These are phyloP conservation scores for Closterium sp. DNA, from an alignment of 139 green algal species.

Conservation along the genomic window DNA sequence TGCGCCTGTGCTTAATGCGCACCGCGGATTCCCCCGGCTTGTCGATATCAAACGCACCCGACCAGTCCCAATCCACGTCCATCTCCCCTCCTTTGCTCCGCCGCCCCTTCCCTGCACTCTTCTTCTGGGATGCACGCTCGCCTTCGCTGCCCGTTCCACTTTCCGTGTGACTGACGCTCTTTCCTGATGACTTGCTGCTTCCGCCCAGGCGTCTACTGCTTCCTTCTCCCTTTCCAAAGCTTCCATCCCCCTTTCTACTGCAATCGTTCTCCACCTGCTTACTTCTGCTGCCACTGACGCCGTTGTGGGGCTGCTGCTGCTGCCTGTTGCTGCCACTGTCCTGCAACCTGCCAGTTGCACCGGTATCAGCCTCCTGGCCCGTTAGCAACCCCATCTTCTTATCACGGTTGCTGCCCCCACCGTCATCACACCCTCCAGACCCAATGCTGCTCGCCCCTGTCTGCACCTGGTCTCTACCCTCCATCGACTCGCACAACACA, in stretches of 20 bases:
- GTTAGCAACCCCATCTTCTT: background rate
- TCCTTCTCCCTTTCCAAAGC: no score
- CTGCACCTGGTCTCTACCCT: background rate
- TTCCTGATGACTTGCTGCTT: no score
- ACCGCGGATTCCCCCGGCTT: slow-evolving; percentile 15
- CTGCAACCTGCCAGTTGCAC: background rate
- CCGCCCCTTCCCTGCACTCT: background rate
- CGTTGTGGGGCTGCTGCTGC: background rate
- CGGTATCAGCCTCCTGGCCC: background rate
- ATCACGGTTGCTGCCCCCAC: background rate
- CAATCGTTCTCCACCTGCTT: background rate
- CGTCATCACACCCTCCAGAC: background rate
- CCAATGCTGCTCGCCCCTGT: no score
- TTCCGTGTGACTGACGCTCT: no score
- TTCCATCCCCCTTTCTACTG: background rate
- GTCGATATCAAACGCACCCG: slow-evolving; percentile 15
- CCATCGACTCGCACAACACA: background rate
- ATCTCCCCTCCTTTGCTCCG: background rate
- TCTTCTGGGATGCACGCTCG: background rate
- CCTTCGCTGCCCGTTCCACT: background rate
- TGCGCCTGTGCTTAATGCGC: background rate
- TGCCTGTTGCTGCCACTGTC: background rate
- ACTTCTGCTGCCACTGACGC: background rate
- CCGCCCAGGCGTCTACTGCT: no score
- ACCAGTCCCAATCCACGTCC: slow-evolving; percentile 20